Evolutionary conservation across 2,329 filamentous ascomycete genomes (phyloP).

Genomic region (Fusarium mangiferae): DNA sequence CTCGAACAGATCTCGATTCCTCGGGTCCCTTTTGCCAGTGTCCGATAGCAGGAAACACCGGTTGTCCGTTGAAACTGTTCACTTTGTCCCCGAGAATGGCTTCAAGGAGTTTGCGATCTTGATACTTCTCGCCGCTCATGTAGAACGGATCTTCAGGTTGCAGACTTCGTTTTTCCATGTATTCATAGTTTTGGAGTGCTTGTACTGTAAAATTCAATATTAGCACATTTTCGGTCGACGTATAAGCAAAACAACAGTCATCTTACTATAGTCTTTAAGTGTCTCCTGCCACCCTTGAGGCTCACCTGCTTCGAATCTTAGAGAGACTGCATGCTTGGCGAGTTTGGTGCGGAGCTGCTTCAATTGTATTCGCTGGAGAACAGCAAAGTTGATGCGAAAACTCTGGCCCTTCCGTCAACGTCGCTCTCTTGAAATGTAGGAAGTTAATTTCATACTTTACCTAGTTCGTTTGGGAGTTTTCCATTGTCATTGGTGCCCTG

Average conservation of each 20-base stretch:
- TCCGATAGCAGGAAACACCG: background rate
- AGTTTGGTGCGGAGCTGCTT: background rate
- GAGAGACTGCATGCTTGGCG: background rate
- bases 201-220: background rate
- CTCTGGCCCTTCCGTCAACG: background rate
- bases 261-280: background rate
- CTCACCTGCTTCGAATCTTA: background rate
- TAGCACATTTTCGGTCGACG: background rate
- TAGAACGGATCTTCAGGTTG: background rate
- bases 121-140: background rate
- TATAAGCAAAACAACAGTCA: rapidly evolving
- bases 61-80: background rate
- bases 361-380: background rate
- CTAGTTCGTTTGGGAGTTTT: background rate
- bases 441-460: background rate
- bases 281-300: background rate
- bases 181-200: background rate
- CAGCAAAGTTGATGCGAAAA: background rate
- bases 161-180: background rate
- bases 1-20: background rate
- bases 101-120: background rate
- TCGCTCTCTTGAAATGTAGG: rapidly evolving
- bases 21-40: background rate
- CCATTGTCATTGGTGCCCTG: too few relatives aligned
- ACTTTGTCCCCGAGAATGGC: background rate